These are phyloP conservation scores for Coemansia sp. DNA, from an alignment of 192 early-diverging fungal genomes.

Conservation along the genomic window DNA sequence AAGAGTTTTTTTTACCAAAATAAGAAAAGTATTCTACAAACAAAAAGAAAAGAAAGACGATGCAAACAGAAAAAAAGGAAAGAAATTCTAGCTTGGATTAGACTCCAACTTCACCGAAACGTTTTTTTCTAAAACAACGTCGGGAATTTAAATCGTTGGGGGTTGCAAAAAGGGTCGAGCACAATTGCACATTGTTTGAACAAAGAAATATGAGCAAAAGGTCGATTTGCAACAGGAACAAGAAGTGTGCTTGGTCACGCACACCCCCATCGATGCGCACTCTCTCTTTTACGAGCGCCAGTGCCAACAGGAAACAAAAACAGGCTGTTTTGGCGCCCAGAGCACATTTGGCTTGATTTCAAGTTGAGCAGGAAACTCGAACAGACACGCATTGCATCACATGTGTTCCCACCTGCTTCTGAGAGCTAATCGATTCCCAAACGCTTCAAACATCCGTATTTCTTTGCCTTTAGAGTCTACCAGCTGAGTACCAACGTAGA, in stretches of 20 bases:
- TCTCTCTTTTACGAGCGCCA: background rate
- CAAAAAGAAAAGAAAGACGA: background rate
- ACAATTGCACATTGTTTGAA: background rate
- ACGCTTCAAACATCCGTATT: no score
- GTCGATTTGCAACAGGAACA: background rate
- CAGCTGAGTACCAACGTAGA: no score
- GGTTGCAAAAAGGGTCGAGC: background rate
- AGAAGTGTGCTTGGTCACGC: background rate
- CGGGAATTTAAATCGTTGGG: slow-evolving; percentile 1
- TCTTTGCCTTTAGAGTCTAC: no score
- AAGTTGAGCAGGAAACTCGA: no score
- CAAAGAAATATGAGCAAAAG: background rate
- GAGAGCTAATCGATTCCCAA: no score
- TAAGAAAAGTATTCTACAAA: background rate
- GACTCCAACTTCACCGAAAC: background rate
- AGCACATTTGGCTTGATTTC: no score
- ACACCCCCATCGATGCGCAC: background rate
- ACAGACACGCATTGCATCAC: no score
- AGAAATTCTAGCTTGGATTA: background rate
- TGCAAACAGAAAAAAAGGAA: background rate
- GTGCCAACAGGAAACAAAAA: no score
- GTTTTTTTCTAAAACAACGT: background rate
- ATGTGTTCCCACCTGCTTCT: no score
- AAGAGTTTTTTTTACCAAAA: background rate
- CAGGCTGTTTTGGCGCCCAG: no score